phyloP scores from a whole-genome alignment of 305 asterid genomes.

The Caryopteris hybrid region DNA sequence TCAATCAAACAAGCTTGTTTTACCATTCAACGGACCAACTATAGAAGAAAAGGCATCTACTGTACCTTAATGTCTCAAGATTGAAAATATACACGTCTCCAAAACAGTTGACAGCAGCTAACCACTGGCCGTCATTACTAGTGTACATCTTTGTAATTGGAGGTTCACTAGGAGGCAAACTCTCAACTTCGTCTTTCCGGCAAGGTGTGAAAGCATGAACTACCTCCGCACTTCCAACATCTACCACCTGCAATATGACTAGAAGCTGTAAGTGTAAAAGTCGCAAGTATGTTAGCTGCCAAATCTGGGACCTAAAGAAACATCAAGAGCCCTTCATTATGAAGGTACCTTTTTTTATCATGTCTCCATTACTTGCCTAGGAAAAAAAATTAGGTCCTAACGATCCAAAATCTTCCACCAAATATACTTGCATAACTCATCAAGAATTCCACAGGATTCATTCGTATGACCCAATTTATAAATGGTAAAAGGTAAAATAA shows the following conservation, averaged over 20 bases:
- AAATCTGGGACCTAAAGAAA: background rate
- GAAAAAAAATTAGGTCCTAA: background rate
- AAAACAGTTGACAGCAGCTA: constrained; percentile 89
- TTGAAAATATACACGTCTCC: constrained; percentile 90
- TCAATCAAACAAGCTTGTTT: background rate
- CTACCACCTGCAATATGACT: constrained; percentile 50
- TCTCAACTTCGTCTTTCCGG: constrained; percentile 49
- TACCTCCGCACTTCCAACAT: constrained; percentile 44
- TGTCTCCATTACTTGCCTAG: background rate
- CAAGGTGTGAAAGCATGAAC: constrained; percentile 68
- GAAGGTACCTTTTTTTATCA: background rate
- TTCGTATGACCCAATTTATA: background rate
- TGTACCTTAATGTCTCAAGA: constrained; percentile 83
- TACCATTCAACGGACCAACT: background rate
- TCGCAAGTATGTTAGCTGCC: background rate
- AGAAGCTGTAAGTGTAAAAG: background rate
- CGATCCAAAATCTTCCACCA: background rate
- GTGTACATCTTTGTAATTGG: constrained; percentile 93
- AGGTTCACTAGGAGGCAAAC: constrained; percentile 74
- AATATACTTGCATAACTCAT: background rate
- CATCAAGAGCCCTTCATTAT: background rate
- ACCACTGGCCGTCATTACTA: constrained; percentile 89
- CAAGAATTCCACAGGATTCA: background rate
- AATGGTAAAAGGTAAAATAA: no score
- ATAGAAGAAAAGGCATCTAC: background rate